Evolutionary conservation across 2,329 filamentous ascomycete genomes (phyloP).

Genomic region (Shiraia sp.): DNA sequence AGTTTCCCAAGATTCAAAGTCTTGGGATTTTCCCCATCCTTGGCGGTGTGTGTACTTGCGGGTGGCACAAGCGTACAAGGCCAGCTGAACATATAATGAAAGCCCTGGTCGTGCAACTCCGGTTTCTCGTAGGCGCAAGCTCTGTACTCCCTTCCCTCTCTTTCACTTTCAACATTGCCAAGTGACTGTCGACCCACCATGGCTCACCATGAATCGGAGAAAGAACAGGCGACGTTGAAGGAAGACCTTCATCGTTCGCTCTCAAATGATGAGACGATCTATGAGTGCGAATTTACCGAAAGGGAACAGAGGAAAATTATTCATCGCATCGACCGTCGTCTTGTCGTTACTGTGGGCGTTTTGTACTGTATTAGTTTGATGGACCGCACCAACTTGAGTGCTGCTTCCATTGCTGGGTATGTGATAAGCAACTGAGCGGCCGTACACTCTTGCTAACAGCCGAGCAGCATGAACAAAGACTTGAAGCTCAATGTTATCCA

Average conservation of each 20-base stretch:
- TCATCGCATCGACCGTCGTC: slow-evolving; percentile 64
- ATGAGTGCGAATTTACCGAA: slow-evolving; percentile 55
- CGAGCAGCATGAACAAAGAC: slow-evolving; percentile 45
- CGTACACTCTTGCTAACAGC: slow-evolving; percentile 22
- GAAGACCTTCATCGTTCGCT: slow-evolving; percentile 29
- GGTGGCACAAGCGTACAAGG: slow-evolving; percentile 16
- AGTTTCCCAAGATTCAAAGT: slow-evolving; percentile 18
- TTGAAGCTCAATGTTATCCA: slow-evolving; percentile 34
- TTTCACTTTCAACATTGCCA: slow-evolving; percentile 1
- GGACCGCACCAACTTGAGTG: slow-evolving; percentile 77
- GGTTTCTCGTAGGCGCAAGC: slow-evolving; percentile 6
- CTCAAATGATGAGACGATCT: slow-evolving; percentile 25
- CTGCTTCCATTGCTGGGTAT: slow-evolving; percentile 71
- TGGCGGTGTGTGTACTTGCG: slow-evolving; percentile 18
- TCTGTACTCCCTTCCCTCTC: slow-evolving; percentile 4
- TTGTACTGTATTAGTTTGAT: slow-evolving; percentile 78
- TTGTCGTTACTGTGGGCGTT: slow-evolving; percentile 54
- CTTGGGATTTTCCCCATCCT: slow-evolving; percentile 8
- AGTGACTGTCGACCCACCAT: slow-evolving; percentile 11
- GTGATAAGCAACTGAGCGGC: slow-evolving; percentile 11
- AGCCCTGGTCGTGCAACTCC: slow-evolving; percentile 6
- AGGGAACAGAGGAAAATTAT: slow-evolving; percentile 71
- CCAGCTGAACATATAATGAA: slow-evolving; percentile 18
- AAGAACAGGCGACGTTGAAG: slow-evolving; percentile 19
- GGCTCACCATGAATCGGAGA: slow-evolving; percentile 31